Evolutionary conservation across 768 basidiomycete genomes (phyloP).

Genomic region (Phallus indusiatus): DNA sequence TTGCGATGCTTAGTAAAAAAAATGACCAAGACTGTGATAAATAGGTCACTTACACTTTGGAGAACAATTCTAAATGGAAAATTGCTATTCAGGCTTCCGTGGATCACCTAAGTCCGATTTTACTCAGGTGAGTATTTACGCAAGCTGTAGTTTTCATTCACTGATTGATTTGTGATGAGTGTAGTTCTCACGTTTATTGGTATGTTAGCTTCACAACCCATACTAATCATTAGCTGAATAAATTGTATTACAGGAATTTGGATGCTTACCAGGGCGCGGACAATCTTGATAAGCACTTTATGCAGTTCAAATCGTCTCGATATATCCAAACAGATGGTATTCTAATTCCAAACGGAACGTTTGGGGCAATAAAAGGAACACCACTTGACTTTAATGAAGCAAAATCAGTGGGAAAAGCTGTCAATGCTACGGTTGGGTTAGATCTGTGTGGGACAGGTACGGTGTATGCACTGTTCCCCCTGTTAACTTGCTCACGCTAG

Average conservation of each 20-base stretch:
- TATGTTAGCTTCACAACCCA: background rate
- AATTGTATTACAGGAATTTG: constrained; percentile 9
- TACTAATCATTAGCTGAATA: background rate
- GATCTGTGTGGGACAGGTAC: constrained; percentile 2
- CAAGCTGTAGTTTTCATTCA: background rate
- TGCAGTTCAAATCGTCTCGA: constrained; percentile 11
- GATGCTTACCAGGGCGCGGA: constrained; percentile 11
- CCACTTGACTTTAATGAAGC: constrained; percentile 14
- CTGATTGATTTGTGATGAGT: background rate
- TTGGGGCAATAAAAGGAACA: constrained; percentile 7
- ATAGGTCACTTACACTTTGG: constrained; percentile 13
- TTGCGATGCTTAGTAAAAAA: background rate
- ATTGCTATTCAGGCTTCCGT: background rate
- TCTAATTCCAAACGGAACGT: constrained; percentile 11
- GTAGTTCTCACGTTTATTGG: background rate
- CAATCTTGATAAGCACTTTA: constrained; percentile 9
- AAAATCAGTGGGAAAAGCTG: constrained; percentile 1
- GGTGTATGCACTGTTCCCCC: background rate
- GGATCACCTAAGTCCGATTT: constrained; percentile 1
- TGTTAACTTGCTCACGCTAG: background rate
- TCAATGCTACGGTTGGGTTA: constrained; percentile 2
- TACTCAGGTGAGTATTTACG: background rate
- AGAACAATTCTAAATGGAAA: background rate
- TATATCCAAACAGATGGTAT: constrained; percentile 12
- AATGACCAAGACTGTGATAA: background rate